Base-by-base conservation (phyloP, 2,329 filamentous ascomycete genomes). In the Neopestalotiopsis sp. region DNA sequence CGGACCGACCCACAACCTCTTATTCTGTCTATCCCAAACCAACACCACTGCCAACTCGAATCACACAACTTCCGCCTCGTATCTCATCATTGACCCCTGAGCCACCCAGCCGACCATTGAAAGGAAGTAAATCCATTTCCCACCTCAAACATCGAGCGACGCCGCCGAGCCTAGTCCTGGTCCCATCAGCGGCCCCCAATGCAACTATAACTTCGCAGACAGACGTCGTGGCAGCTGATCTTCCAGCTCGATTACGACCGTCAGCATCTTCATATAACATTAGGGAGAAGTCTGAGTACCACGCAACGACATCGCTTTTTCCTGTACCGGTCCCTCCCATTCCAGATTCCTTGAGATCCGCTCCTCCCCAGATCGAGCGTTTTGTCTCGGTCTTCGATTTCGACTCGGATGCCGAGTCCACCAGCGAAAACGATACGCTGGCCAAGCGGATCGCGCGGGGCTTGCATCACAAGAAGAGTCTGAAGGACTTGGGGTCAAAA, bases 381-480 rank as follows among this genome's bases (percentile, higher is more conserved):
- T 76, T 76, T 53, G 74, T 82, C 40, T 87, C 85, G 2, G 81
- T 87, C 30, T 87, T 87, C 70, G 85, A 87, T 58, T 73, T 80
- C 14, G 84, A 87, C 73, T 82, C 82, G 4, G 84, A 87, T 69
- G 76, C 76, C 14, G 83, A 85, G 61, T 75, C 74, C 6, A 76
- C 78, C 5, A 70, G 70, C 1, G 73, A 76, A 5, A 70, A 65
- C 65, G 72, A 73, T n/a, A 76, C 75, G n/a, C 76, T 81, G 42
- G 78, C 77, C 0, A 76, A 74, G n/a, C 78, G 80, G 4, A 78
- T 84, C 20, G 83, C 85, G 66, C 84, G 84, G 61, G 81, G 82
- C 20, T 81, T 87, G 53, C 61, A 66, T 10, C 77, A 78, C 68
- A 77, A 77, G 73, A 79, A 78, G 69, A 78, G 75, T 67, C 72